Conservation (phyloP, 257 asterid species). For the Salvia hispanica region DNA sequence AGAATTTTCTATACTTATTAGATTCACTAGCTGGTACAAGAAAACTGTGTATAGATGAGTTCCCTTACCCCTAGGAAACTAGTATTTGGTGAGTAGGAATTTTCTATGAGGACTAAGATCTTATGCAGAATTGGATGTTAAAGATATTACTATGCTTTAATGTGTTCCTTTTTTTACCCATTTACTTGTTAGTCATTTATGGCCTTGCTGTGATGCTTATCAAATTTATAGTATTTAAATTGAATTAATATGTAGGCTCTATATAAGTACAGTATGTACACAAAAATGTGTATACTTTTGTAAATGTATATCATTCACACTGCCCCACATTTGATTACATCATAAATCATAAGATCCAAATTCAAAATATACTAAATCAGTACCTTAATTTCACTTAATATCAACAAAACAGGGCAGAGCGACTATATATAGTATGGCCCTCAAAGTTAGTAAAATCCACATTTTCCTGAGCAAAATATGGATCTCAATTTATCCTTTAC, state of each 20-base stretch:
- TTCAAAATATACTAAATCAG: too few species aligned
- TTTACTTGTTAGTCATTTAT: not conserved
- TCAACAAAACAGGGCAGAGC: constrained; percentile 27
- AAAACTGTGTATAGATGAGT: constrained; percentile 49
- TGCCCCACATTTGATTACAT: not conserved
- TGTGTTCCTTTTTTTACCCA: not conserved
- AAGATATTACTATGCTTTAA: not conserved
- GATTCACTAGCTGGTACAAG: constrained; percentile 29
- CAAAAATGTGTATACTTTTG: not conserved
- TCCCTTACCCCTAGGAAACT: constrained; percentile 20
- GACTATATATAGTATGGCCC: constrained; percentile 28
- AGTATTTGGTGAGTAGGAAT: constrained; percentile 20
- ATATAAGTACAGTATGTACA: too few species aligned
- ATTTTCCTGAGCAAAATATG: not conserved
- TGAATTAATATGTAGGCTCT: too few species aligned
- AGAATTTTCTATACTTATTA: constrained; percentile 35
- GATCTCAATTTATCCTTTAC: constrained; percentile 33
- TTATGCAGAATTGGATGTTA: constrained; percentile 9
- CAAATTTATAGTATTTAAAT: too few species aligned
- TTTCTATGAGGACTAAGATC: constrained; percentile 11
- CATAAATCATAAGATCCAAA: not conserved
- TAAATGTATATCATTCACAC: too few species aligned
- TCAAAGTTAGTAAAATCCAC: constrained; percentile 4
- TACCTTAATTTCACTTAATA: too few species aligned
- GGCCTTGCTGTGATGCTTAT: not conserved